phyloP scores from a whole-genome alignment of 169 alveolate genomes.

The Amoebophrya sp. region DNA sequence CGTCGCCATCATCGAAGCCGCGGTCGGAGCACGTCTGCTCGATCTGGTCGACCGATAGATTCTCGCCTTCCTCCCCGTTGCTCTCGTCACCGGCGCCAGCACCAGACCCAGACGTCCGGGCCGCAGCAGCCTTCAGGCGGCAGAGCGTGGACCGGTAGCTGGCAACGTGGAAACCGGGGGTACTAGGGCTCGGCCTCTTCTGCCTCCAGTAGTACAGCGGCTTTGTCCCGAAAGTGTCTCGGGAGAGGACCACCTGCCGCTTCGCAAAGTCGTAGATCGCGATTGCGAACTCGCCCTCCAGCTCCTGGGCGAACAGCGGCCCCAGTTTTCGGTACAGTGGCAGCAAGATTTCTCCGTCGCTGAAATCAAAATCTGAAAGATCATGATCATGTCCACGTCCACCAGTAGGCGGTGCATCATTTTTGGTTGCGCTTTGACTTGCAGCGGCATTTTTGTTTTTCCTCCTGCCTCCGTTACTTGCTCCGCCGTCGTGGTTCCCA shows the following conservation, averaged over 20 bases:
- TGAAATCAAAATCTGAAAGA: too few species aligned
- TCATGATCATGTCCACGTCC: too few species aligned
- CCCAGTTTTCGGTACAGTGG: background rate
- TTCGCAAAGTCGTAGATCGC: background rate
- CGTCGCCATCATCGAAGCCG: too few species aligned
- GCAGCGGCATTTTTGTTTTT: too few species aligned
- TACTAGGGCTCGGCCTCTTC: too few species aligned
- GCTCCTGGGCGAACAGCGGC: background rate
- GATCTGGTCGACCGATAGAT: too few species aligned
- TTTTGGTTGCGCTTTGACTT: too few species aligned
- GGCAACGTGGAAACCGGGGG: background rate
- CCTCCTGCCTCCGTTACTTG: too few species aligned
- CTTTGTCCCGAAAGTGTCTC: constrained; percentile 10
- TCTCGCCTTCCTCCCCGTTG: background rate
- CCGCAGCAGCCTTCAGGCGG: background rate
- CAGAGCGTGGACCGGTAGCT: background rate
- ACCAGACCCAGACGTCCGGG: background rate
- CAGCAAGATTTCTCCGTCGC: background rate
- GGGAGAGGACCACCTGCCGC: background rate
- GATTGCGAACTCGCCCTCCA: constrained; percentile 16
- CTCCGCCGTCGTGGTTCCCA: too few species aligned
- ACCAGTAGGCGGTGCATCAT: too few species aligned
- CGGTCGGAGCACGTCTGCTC: too few species aligned
- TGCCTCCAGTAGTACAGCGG: background rate
- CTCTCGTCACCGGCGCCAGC: background rate